Percentiles rank a stretch among this genome's conserved stretches.
These are phyloP conservation scores for Cystobasidium ongulense DNA, from an alignment of 768 basidiomycete species.

Conservation along the genomic window DNA sequence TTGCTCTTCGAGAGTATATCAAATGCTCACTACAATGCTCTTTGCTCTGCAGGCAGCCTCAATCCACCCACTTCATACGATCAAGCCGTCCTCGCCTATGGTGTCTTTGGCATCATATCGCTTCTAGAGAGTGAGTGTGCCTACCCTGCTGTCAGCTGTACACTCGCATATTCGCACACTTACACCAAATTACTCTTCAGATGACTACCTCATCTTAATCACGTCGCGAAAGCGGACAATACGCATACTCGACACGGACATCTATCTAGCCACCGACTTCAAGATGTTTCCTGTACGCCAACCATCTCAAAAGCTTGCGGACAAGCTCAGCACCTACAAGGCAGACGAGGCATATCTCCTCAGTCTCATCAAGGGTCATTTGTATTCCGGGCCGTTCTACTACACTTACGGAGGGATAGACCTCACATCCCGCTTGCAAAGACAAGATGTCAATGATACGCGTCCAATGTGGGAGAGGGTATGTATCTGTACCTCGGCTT, in stretches of 20 bases:
- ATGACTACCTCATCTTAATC: conserved; percentile 84
- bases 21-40: background rate
- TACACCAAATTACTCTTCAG: conserved; percentile 48
- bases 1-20: background rate
- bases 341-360: conserved; percentile 81
- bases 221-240: conserved; percentile 72
- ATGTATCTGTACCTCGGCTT: conserved; percentile 41
- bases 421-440: conserved; percentile 75
- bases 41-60: conserved; percentile 28
- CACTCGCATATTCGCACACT: background rate
- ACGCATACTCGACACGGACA: conserved; percentile 70
- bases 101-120: conserved; percentile 50
- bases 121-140: conserved; percentile 46
- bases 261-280: conserved; percentile 84
- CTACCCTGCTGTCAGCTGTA: background rate
- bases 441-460: conserved; percentile 58
- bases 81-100: conserved; percentile 48
- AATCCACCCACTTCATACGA: conserved; percentile 43
- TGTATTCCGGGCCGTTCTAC: conserved; percentile 69
- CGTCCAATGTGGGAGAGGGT: conserved; percentile 72
- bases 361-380: conserved; percentile 74
- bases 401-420: conserved; percentile 81
- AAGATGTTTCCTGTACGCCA: conserved; percentile 79
- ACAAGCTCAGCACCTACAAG: conserved; percentile 53
- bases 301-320: conserved; percentile 41